Base-by-base conservation (phyloP, 441 rosid species). In the Kokia cookei region DNA sequence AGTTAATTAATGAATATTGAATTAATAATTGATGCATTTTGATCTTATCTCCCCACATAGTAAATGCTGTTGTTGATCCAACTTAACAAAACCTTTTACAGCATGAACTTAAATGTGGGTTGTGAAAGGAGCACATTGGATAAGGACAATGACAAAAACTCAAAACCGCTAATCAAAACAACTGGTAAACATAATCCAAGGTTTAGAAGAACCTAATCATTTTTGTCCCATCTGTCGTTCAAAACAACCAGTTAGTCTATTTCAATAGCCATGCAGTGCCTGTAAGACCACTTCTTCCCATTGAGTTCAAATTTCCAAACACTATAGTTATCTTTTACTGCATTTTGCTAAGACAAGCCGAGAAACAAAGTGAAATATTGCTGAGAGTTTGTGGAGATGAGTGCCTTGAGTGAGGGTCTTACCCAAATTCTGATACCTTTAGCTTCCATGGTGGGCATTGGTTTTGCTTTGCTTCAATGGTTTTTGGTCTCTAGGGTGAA, bases 381-480 rank as follows among this genome's bases (percentile, higher is more conserved):
- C 47, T n/a, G 45, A 27, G 24, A 54, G 74, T 50, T 64, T 29
- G 7, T 68, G 59, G 75, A 76, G 54, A 83, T 80, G 86, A 74
- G 66, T 75, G 40, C 70, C 61, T 6, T 65, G 77, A 75, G 83
- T 64, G 89, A 83, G 51, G 74, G 69, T n/a, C 76, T 74, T 26
- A 78, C 85, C 17, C 87, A 78, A 74, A 50, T 80, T 75, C 58
- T 83, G 80, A 82, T 83, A 17, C 89, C 87, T 13, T 75, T 48
- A 17, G 75, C 70, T 65, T 80, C 86, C 42, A 15, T 86, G 51
- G 45, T 83, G 47, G 89, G 87, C 26, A 82, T 86, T 73, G 82
- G 61, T 35, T 86, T 86, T 73, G 84, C 89, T 51, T 79, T 86
- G 80, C 71, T 83, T 64, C 89, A 80, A 65, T 86, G 89, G 89